Evolutionary conservation across 441 rosid species (phyloP).

Genomic region (Isatis lusitanica): DNA sequence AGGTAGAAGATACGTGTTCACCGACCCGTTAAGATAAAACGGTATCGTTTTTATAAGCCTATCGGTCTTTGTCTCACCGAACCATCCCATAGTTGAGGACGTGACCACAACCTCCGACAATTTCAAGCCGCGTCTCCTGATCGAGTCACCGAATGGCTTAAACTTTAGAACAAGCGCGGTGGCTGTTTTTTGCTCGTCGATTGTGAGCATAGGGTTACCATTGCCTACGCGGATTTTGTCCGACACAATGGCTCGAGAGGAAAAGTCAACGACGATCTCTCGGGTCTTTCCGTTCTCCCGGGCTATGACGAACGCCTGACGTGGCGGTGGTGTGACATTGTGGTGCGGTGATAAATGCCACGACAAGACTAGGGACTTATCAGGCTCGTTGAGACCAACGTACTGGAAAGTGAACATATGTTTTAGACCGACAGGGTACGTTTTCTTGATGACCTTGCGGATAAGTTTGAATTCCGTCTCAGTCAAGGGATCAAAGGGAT

Average conservation of each 20-base stretch:
- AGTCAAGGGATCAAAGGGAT: slow-evolving; percentile 71
- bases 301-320: slow-evolving; percentile 59
- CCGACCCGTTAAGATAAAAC: slow-evolving; percentile 51
- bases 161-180: slow-evolving; percentile 43
- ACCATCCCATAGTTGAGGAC: slow-evolving; percentile 69
- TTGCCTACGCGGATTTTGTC: slow-evolving; percentile 48
- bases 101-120: slow-evolving; percentile 58
- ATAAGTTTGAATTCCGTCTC: slow-evolving; percentile 54
- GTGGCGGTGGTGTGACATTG: slow-evolving; percentile 36
- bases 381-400: slow-evolving; percentile 73
- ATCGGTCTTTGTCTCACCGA: slow-evolving; percentile 42
- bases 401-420: slow-evolving; percentile 59
- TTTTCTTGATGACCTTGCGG: slow-evolving; percentile 41
- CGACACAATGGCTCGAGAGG: slow-evolving; percentile 33
- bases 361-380: slow-evolving; percentile 49
- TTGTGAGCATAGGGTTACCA: slow-evolving; percentile 62
- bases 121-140: slow-evolving; percentile 45
- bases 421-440: slow-evolving; percentile 38
- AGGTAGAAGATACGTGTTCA: slow-evolving; percentile 64
- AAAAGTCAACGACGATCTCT: slow-evolving; percentile 54
- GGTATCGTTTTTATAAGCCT: slow-evolving; percentile 46
- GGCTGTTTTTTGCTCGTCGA: slow-evolving; percentile 45
- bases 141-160: slow-evolving; percentile 45
- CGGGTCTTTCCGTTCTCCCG: slow-evolving; percentile 47
- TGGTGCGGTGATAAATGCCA: slow-evolving; percentile 44